Base-by-base conservation (phyloP, 1,284 basidiomycete species). In the Mycosarcoma maydis region DNA sequence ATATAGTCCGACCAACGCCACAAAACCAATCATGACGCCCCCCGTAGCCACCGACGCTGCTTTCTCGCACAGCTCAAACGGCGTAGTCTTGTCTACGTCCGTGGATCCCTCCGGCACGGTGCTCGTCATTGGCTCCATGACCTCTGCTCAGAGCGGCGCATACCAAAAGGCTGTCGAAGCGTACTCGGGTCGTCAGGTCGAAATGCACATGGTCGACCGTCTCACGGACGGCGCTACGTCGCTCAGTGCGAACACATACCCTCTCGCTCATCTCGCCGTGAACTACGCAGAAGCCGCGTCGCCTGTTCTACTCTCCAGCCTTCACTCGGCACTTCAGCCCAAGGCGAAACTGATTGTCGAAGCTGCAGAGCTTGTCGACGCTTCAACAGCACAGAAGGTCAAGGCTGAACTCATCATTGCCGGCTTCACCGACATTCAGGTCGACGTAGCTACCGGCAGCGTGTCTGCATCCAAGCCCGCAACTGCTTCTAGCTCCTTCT, bases 131-230 rank as follows among this genome's bases (percentile, higher is more conserved):
- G 73, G 75, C 6, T 77, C 76, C n/a, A 65, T 80, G 58, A 60
- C 64, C 6, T 72, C 77, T 3, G 79, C 79, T 8, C 55, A 66
- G 39, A 51, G 44, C 38, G 77, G 77, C 26, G 42, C 59, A 17
- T 80, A 80, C 53, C 79, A 80, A 42, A 55, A 64, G 16, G 70
- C 57, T 0, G 72, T 80, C 38, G 62, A 80, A 41, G 36, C 50
- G 0, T 65, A 65, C 56, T 57, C 57, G 6, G 60, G 58, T 20
- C 58, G 58, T 44, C 64, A 64, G 33, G 71, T 80, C 6, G 80
- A 81, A 48, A 80, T 80, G 66, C 69, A 81, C 51, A 80, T 81
- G 78, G 62, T 76, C 22, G 80, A 81, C 46, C 75, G 80, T 10
- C 53, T 81, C 34, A 80, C 76, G 14, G 76, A 80, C 19, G 73